Evolutionary conservation across 257 asterid species (phyloP), one percentile per base, ranked within the genome.

Genomic region (Solanum tarijense): DNA sequence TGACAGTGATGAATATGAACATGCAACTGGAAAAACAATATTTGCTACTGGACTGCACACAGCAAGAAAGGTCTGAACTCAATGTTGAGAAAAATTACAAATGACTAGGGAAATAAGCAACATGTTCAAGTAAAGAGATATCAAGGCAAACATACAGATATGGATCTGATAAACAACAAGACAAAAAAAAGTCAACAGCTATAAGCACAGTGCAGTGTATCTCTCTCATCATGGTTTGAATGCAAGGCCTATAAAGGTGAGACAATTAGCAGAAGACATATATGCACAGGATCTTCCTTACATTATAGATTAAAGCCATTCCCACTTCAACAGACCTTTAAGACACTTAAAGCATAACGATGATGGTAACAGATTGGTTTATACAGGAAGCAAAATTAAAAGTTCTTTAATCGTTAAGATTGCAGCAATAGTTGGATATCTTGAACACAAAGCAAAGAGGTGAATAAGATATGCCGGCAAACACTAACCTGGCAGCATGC

Each of bases 401-500:
- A 27, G 27, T 43, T 79, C 9, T 43, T 79, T 79, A 25, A 43
- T 79, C 66, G 27, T 43, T 79, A 41, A 79, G 9, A 9, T 79
- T 29, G 85, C 85, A 43, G 14, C 16, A 43, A 41, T 27, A 43
- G 84, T 78, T 14, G 36, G 85, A 79, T 31, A 82, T 29, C 29
- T 82, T 29, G 20, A 82, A 46, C 86, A 48, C 43, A 38, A 41
- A 85, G 11, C 29, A 65, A 36, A 62, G 87, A 84, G 23, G 41
- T 65, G 29, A 27, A 65, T 39, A 62, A 68, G 25, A 85, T 85
- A 21, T 3, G 29, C 3, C 1, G 52, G 11, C 83, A 69, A 43
- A 46, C 35, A 39, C 90, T 81, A 85, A 93, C 96, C 95, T 92
- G 88, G 95, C 96, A 76, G 94, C 94, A 88, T 92, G 94, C 90